A percentile compares a stretch with the other conserved stretches of the same genome.
phyloP scores from a whole-genome alignment of 2,329 filamentous ascomycete genomes.

The Colletotrichum brevisporum region DNA sequence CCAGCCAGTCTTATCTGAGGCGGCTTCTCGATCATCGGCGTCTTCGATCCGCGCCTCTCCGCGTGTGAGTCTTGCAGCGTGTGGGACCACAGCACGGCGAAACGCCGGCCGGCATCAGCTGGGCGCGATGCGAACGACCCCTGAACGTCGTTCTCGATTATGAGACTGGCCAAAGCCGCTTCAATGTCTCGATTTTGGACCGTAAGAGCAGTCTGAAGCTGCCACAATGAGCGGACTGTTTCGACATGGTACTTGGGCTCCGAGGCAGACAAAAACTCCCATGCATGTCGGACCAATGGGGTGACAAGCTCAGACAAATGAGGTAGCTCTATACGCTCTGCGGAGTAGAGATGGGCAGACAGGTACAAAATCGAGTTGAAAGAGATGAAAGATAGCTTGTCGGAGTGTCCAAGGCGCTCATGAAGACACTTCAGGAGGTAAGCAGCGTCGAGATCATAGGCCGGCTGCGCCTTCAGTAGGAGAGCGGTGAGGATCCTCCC shows the following conservation, averaged over 20 bases:
- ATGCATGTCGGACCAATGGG: slow-evolving; percentile 79
- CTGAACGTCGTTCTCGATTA: slow-evolving; percentile 68
- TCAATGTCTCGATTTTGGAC: slow-evolving; percentile 81
- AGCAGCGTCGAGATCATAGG: slow-evolving; percentile 59
- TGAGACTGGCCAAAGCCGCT: slow-evolving; percentile 79
- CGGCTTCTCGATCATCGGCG: slow-evolving; percentile 51
- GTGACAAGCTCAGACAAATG: slow-evolving; percentile 75
- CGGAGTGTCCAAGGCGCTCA: slow-evolving; percentile 57
- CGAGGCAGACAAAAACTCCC: slow-evolving; percentile 84
- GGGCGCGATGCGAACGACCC: slow-evolving; percentile 63
- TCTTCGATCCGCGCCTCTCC: slow-evolving; percentile 58
- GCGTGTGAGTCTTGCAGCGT: slow-evolving; percentile 69
- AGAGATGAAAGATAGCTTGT: slow-evolving; percentile 63
- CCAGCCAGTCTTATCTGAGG: slow-evolving; percentile 63
- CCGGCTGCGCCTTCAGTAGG: slow-evolving; percentile 65
- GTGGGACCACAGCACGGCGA: slow-evolving; percentile 87
- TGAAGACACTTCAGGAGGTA: slow-evolving; percentile 66
- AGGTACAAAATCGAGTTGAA: slow-evolving; percentile 73
- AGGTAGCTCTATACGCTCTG: slow-evolving; percentile 64
- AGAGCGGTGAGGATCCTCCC: slow-evolving; percentile 72
- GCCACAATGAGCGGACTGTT: slow-evolving; percentile 87
- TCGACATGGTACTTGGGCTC: slow-evolving; percentile 96
- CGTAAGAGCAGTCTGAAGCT: slow-evolving; percentile 81
- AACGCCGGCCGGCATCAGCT: slow-evolving; percentile 76
- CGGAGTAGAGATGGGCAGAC: slow-evolving; percentile 68